Evolutionary conservation across 2,329 filamentous ascomycete genomes (phyloP).

Genomic region (Scortechinia acanthostroma): DNA sequence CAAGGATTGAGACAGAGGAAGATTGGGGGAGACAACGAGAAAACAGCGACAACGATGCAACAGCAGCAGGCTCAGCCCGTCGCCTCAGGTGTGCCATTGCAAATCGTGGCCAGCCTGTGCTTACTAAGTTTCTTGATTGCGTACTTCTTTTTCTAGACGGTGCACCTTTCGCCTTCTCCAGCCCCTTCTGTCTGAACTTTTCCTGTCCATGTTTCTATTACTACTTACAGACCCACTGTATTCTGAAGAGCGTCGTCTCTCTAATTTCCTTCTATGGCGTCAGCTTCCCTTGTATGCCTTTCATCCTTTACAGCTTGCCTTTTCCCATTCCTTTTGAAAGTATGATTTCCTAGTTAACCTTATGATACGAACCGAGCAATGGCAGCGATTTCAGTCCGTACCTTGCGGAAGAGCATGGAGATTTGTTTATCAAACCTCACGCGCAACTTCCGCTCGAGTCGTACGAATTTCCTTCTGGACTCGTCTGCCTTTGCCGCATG

Average conservation of each 20-base stretch:
- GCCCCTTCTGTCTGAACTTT: neutral
- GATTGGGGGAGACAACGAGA: slow-evolving; percentile 28
- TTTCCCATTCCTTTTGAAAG: neutral
- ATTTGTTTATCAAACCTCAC: too few relatives aligned
- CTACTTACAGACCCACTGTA: too few relatives aligned
- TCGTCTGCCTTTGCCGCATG: too few relatives aligned
- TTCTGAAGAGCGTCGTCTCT: neutral
- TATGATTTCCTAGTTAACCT: neutral
- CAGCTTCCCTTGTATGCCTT: neutral
- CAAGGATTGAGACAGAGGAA: slow-evolving; percentile 54
- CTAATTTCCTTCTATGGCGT: neutral
- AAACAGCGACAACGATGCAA: slow-evolving; percentile 21
- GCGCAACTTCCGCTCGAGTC: too few relatives aligned
- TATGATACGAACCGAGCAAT: neutral
- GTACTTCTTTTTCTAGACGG: slow-evolving; percentile 60
- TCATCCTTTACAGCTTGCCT: neutral
- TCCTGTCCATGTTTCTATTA: too few relatives aligned
- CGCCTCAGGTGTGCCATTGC: slow-evolving; percentile 50
- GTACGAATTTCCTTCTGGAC: too few relatives aligned
- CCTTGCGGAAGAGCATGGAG: too few relatives aligned
- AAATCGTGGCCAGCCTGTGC: slow-evolving; percentile 55
- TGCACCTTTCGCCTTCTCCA: neutral
- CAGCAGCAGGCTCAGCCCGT: slow-evolving; percentile 32
- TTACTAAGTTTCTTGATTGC: slow-evolving; percentile 61
- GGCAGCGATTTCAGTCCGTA: too few relatives aligned